phyloP scores from a whole-genome alignment of 208 protist genomes.

The Acanthamoeba quina region DNA sequence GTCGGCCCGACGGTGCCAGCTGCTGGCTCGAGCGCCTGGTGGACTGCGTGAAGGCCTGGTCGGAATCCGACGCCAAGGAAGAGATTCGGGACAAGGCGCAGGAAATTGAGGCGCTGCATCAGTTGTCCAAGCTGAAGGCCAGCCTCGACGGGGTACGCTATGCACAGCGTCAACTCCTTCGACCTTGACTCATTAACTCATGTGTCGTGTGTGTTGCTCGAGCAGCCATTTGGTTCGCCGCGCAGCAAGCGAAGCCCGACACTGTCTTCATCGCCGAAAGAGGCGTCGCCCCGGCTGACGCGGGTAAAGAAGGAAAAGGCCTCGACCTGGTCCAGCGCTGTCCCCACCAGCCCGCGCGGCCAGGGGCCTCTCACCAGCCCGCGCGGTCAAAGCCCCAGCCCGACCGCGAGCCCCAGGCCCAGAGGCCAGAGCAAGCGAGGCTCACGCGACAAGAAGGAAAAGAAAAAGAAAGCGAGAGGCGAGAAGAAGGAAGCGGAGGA shows the following conservation, averaged over 20 bases:
- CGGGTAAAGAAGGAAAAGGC: neutral
- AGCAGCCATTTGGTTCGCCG: neutral
- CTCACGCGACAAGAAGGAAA: slow-evolving; percentile 10
- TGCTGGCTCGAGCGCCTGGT: slow-evolving; percentile 18
- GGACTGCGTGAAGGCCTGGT: neutral
- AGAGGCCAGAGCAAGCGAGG: neutral
- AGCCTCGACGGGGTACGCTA: slow-evolving; percentile 3
- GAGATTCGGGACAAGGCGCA: neutral
- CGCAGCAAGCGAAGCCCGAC: neutral
- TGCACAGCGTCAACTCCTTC: neutral
- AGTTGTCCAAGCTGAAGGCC: slow-evolving; percentile 1
- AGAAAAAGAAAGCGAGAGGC: neutral
- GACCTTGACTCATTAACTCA: neutral
- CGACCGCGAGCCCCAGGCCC: neutral
- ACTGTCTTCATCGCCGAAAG: neutral
- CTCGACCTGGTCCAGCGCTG: neutral
- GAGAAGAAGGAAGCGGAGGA: neutral
- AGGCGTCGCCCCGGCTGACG: neutral
- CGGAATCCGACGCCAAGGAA: neutral
- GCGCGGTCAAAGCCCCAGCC: neutral
- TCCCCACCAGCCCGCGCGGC: neutral
- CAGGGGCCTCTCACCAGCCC: neutral
- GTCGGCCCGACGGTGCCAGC: neutral
- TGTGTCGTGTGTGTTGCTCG: neutral
- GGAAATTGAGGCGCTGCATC: slow-evolving; percentile 37